Evolutionary conservation across 768 basidiomycete genomes (phyloP).

Genomic region (Serpula lacrymans): DNA sequence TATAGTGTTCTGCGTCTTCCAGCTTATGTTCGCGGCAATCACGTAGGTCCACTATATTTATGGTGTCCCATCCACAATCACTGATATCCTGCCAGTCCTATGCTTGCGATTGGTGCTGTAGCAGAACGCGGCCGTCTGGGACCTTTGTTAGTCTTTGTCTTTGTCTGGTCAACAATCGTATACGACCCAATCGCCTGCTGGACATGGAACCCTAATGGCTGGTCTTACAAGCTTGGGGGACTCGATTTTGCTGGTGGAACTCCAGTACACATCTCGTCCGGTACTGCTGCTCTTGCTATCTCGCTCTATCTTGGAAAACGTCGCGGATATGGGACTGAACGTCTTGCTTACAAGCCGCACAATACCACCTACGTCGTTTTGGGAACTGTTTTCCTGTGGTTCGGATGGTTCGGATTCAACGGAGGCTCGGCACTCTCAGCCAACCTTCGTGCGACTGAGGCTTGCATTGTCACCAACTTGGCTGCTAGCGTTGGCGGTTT

Average conservation of each 20-base stretch:
- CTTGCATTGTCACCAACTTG: slow-evolving; percentile 92
- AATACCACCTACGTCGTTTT: slow-evolving; percentile 90
- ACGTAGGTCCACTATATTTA: slow-evolving; percentile 56
- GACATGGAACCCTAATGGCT: slow-evolving; percentile 86
- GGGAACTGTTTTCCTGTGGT: slow-evolving; percentile 94
- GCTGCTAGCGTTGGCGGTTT: slow-evolving; percentile 86
- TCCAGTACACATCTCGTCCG: slow-evolving; percentile 95
- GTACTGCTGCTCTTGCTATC: slow-evolving; percentile 87
- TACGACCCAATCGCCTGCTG: slow-evolving; percentile 96
- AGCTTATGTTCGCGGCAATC: slow-evolving; percentile 88
- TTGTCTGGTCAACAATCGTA: slow-evolving; percentile 83
- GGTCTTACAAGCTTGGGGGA: slow-evolving; percentile 76
- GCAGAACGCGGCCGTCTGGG: slow-evolving; percentile 87
- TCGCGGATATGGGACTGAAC: slow-evolving; percentile 86
- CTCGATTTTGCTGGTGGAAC: slow-evolving; percentile 95
- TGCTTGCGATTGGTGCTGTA: slow-evolving; percentile 88
- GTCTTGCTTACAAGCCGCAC: slow-evolving; percentile 90
- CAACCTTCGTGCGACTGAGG: slow-evolving; percentile 82
- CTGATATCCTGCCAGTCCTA: slow-evolving; percentile 49
- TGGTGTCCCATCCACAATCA: not conserved
- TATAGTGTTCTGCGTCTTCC: slow-evolving; percentile 79
- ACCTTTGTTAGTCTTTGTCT: slow-evolving; percentile 86
- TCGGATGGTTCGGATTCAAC: slow-evolving; percentile 95
- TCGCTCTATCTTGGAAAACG: slow-evolving; percentile 90
- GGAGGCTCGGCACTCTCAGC: slow-evolving; percentile 89